Evolutionary conservation across 306 rosid genomes (phyloP).

Genomic region (Dalbergia cultrata): DNA sequence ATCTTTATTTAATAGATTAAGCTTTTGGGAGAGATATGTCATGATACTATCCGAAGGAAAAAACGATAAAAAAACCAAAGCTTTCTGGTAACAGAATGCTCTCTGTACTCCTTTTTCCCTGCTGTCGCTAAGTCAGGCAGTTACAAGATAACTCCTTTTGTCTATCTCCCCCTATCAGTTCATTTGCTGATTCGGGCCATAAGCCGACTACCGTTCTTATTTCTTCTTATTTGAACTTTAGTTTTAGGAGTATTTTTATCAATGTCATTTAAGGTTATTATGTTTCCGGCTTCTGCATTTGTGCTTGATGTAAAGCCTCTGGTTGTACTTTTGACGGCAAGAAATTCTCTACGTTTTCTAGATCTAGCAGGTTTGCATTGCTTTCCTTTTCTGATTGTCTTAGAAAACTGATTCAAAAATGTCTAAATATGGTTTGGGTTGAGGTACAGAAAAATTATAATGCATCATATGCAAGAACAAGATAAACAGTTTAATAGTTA

Average conservation of each 20-base stretch:
- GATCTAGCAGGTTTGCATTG: slow-evolving; percentile 20
- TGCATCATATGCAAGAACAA: slow-evolving; percentile 29
- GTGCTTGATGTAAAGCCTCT: slow-evolving; percentile 17
- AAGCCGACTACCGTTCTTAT: no score
- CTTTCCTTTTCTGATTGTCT: slow-evolving; percentile 33
- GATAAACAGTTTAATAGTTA: neutral
- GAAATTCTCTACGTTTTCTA: slow-evolving; percentile 13
- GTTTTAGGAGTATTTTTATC: neutral
- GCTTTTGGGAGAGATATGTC: no score
- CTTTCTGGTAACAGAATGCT: no score
- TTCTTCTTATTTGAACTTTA: no score
- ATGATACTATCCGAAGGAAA: no score
- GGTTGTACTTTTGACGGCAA: neutral
- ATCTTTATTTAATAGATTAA: no score
- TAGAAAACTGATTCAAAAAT: slow-evolving; percentile 9
- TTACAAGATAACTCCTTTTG: no score
- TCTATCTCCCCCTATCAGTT: no score
- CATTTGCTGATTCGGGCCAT: no score
- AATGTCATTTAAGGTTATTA: slow-evolving; percentile 7
- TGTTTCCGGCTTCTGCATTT: neutral
- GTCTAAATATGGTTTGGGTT: slow-evolving; percentile 17
- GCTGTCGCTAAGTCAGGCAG: no score
- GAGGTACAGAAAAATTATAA: slow-evolving; percentile 17
- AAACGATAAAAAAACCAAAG: no score
- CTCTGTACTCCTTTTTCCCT: no score